phyloP scores from a whole-genome alignment of 129 eudicot species.

The Arctium lappa region DNA sequence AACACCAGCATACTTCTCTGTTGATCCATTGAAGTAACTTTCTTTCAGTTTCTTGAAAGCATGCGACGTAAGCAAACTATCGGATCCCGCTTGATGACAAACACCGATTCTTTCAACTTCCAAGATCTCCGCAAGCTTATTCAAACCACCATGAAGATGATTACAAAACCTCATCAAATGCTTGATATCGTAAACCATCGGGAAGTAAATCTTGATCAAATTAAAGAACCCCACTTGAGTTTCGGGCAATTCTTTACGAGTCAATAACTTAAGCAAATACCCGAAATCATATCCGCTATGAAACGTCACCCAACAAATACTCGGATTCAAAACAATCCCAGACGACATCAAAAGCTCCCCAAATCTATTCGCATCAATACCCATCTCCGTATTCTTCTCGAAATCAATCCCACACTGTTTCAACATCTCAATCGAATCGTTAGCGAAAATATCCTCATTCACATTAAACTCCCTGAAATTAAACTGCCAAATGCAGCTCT shows the following conservation, averaged over 20 bases:
- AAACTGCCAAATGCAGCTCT: constrained; percentile 52
- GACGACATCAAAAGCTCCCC: constrained; percentile 63
- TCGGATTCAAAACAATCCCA: constrained; percentile 46
- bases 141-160: constrained; percentile 52
- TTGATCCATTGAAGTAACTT: constrained; percentile 30
- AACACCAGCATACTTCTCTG: constrained; percentile 46
- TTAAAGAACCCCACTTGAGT: constrained; percentile 43
- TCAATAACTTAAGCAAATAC: constrained; percentile 50
- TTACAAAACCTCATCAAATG: constrained; percentile 48
- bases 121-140: constrained; percentile 40
- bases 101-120: constrained; percentile 42
- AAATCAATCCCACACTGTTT: constrained; percentile 51
- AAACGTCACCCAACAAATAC: constrained; percentile 53
- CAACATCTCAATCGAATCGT: constrained; percentile 48
- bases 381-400: constrained; percentile 24
- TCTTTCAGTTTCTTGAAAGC: constrained; percentile 48
- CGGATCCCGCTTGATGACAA: constrained; percentile 60
- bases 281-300: constrained; percentile 63
- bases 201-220: constrained; percentile 44
- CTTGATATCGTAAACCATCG: constrained; percentile 45
- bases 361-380: constrained; percentile 38
- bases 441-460: constrained; percentile 32
- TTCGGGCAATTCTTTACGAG: constrained; percentile 38
- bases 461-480: constrained; percentile 43
- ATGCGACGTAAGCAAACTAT: constrained; percentile 47